Base-by-base conservation (phyloP, 2,329 filamentous ascomycete genomes). In the Lecanosticta acicola region DNA sequence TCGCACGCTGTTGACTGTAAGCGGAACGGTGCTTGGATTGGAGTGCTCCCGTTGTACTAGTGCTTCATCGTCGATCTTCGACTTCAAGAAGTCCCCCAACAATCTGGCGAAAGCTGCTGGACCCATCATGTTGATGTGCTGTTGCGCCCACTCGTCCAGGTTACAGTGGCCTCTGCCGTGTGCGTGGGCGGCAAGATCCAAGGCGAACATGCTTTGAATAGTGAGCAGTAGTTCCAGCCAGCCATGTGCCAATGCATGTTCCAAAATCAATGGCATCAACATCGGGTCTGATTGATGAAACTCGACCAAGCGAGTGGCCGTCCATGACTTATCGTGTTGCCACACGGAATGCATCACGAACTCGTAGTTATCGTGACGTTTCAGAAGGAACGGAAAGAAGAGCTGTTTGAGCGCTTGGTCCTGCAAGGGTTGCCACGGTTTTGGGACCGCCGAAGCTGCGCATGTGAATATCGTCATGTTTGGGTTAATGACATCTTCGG, bases 281-380 rank as follows among this genome's bases (percentile, higher is more conserved):
- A 82, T 78, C 2, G 81, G 83, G 57, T 85, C 80, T 47, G 76
- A 71, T 33, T 83, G 84, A 64, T 93, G 88, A 7, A 80, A 78
- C 48, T 89, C 83, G 34, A 91, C 81, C 26, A 98, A 79, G 48
- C 86, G 81, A 53, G 83, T 79, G 8, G 84, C 83, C 13, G 97
- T 85, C 85, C 89, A 97, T 16, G 84, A 78, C 55, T 83, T 86
- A 63, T 97, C 88, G 62, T 93, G 89, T 56, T 85, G 83, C 90
- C 91, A 97, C 4, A 95, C 71, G 48, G 88, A 90, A 62, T 95
- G 84, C 46, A 98, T 78, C 11, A 95, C 91, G 53, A 96, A 94
- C 55, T 90, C 83, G 64, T 87, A 85, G 45, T 90, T 80, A 3
- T 83, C 77, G 9, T 88, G 81, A 45, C 82, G 79, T 66, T 90